Conservation (phyloP, 1,139 yeast species). For the Hansenula sp. region DNA sequence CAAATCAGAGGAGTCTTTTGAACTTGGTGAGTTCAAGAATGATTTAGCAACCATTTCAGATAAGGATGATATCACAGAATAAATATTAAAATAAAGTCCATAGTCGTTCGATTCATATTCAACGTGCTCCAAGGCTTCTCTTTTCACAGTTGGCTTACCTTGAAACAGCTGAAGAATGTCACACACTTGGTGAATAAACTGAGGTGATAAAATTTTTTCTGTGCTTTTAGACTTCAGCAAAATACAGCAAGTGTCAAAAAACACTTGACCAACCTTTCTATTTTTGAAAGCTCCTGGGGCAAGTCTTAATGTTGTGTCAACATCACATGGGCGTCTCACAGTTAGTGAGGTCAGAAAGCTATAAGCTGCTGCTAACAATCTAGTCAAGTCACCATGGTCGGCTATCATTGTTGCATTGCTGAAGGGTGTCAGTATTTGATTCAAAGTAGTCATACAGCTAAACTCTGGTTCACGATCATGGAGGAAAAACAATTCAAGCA, state of each 20-base stretch:
- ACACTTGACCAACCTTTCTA: constrained; percentile 79
- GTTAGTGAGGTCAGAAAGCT: constrained; percentile 58
- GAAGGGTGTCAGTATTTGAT: constrained; percentile 87
- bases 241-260: constrained; percentile 79
- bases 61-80: constrained; percentile 64
- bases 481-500: constrained; percentile 69
- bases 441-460: constrained; percentile 67
- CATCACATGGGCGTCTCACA: constrained; percentile 43
- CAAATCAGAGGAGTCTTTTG: constrained; percentile 2
- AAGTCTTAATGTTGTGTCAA: constrained; percentile 38
- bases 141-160: constrained; percentile 68
- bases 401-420: constrained; percentile 68
- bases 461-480: constrained; percentile 81
- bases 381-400: constrained; percentile 63
- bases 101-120: constrained; percentile 89
- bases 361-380: constrained; percentile 63
- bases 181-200: constrained; percentile 44
- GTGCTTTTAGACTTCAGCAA: constrained; percentile 64
- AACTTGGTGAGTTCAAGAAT: constrained; percentile 1
- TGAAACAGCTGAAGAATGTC: constrained; percentile 71
- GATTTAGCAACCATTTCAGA: constrained; percentile 48
- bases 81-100: constrained; percentile 75
- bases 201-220: constrained; percentile 33
- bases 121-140: constrained; percentile 81
- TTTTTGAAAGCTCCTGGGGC: constrained; percentile 56